phyloP scores from a whole-genome alignment of 495 filamentous ascomycete species.

The Tuber calosporum region DNA sequence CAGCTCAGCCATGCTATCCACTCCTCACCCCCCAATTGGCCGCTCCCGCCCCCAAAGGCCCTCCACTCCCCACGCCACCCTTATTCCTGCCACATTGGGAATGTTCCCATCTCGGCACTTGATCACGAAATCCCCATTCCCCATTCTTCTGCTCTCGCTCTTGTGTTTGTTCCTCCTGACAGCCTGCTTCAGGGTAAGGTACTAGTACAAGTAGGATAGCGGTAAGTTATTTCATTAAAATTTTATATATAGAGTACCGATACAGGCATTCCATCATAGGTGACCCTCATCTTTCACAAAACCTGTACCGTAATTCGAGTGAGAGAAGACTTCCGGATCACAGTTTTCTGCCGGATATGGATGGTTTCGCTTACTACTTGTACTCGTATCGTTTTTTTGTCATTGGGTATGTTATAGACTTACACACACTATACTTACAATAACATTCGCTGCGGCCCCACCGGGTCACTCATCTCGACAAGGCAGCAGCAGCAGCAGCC shows the following conservation, averaged over 20 bases:
- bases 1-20: conserved; percentile 13
- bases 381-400: not conserved
- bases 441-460: not conserved
- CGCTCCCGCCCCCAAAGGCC: conserved; percentile 20
- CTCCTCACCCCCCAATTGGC: conserved; percentile 28
- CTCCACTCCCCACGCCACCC: conserved; percentile 20
- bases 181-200: too few relatives aligned
- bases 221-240: conserved; percentile 15
- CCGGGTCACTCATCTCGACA: not conserved
- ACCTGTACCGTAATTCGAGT: not conserved
- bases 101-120: conserved; percentile 36
- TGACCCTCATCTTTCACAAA: not conserved
- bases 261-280: not conserved
- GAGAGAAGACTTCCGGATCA: not conserved
- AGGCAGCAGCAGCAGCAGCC: not conserved
- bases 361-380: not conserved
- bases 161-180: conserved; percentile 22
- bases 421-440: not conserved
- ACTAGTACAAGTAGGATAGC: too few relatives aligned
- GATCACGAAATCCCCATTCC: conserved; percentile 15
- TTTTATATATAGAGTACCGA: not conserved
- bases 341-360: not conserved
- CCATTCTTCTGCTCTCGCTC: not conserved
- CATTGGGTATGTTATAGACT: not conserved
- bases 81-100: conserved; percentile 36